phyloP scores from a whole-genome alignment of 768 basidiomycete species.

The Phylloporus rhodoxanthus region DNA sequence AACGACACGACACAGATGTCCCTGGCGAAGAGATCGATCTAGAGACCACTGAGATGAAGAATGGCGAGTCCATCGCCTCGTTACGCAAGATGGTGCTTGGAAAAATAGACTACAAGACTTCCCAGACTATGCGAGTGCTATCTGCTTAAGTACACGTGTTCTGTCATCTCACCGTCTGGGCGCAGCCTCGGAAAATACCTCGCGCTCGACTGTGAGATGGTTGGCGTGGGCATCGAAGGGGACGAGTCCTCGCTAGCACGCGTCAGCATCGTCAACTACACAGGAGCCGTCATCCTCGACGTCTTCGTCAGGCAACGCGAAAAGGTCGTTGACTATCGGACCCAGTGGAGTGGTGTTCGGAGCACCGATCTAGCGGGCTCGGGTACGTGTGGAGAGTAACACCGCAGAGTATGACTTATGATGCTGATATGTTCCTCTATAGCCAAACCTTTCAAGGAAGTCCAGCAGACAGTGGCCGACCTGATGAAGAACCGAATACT shows the following conservation, averaged over 20 bases:
- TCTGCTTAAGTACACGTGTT: neutral
- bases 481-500: constrained; percentile 73
- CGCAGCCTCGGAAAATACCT: constrained; percentile 65
- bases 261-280: constrained; percentile 84
- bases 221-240: constrained; percentile 84
- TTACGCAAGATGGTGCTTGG: constrained; percentile 54
- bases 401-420: neutral
- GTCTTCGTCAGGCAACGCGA: constrained; percentile 84
- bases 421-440: neutral
- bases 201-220: constrained; percentile 96
- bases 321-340: constrained; percentile 88
- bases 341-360: constrained; percentile 82
- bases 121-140: constrained; percentile 42
- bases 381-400: constrained; percentile 19
- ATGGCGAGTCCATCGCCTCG: constrained; percentile 42
- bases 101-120: constrained; percentile 33
- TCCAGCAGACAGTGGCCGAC: constrained; percentile 74
- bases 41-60: constrained; percentile 31
- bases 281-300: constrained; percentile 75
- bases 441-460: constrained; percentile 75
- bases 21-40: constrained; percentile 13
- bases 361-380: constrained; percentile 67
- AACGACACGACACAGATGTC: neutral
- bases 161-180: constrained; percentile 5
- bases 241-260: constrained; percentile 81